Conservation (phyloP, 148 eudicot genomes). For the Chenopodium berlandieri region DNA sequence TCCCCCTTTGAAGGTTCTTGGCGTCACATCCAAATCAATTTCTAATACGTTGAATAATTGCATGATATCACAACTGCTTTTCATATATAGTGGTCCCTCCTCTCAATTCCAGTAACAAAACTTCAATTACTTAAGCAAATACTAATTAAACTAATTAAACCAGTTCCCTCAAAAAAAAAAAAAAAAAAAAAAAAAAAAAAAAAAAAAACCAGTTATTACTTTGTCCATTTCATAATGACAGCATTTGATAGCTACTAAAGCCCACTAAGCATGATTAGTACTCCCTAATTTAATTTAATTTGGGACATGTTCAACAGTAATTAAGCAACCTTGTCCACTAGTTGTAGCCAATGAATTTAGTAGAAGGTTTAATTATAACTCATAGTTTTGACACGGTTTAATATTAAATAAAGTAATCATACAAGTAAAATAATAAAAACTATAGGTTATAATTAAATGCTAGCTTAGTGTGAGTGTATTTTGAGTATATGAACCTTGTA, state of each 20-base stretch:
- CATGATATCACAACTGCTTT: background rate
- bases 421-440: background rate
- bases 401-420: background rate
- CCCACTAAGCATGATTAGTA: background rate
- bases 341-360: constrained; percentile 6
- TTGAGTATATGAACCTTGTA: too few relatives aligned
- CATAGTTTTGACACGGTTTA: background rate
- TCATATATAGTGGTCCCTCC: constrained; percentile 14
- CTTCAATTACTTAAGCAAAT: background rate
- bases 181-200: too few relatives aligned
- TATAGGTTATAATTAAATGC: background rate
- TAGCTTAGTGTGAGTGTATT: background rate
- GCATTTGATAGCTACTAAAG: constrained; percentile 11
- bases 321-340: background rate
- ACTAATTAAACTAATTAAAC: background rate
- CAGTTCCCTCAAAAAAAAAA: background rate
- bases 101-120: background rate
- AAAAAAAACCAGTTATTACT: background rate
- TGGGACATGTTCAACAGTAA: background rate
- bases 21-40: constrained; percentile 2
- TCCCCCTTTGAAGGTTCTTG: background rate
- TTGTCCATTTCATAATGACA: constrained; percentile 7
- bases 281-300: too few relatives aligned
- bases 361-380: constrained; percentile 2
- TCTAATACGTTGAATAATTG: background rate